These are phyloP conservation scores for Diutina ranongensis DNA, from an alignment of 1,139 yeast species.

Conservation along the genomic window DNA sequence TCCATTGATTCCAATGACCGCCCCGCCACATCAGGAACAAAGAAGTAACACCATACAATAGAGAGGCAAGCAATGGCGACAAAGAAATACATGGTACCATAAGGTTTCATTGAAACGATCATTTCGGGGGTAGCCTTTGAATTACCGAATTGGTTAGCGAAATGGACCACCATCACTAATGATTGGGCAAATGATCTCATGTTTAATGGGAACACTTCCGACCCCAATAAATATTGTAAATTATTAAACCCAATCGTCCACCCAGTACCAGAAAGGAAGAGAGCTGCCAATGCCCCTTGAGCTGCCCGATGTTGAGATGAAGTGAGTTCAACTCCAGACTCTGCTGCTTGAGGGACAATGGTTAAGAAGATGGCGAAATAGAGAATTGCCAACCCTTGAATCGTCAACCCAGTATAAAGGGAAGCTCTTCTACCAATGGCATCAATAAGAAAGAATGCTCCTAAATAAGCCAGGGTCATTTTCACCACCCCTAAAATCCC, in stretches of 20 bases:
- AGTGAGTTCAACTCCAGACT: slow-evolving; percentile 17
- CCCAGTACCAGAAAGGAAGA: slow-evolving; percentile 43
- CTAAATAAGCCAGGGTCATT: slow-evolving; percentile 29
- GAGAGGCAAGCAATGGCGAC: slow-evolving; percentile 31
- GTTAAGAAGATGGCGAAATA: slow-evolving; percentile 36
- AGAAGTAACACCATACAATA: slow-evolving; percentile 39
- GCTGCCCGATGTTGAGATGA: slow-evolving; percentile 27
- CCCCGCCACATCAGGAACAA: slow-evolving; percentile 43
- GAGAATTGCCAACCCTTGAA: slow-evolving; percentile 8
- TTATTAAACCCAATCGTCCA: slow-evolving; percentile 58
- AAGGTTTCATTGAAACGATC: slow-evolving; percentile 34
- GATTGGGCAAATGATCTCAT: slow-evolving; percentile 45
- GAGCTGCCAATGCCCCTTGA: slow-evolving; percentile 40
- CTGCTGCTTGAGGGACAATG: slow-evolving; percentile 34
- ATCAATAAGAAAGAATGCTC: slow-evolving; percentile 38
- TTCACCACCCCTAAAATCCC: slow-evolving; percentile 39
- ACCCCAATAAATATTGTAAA: slow-evolving; percentile 45
- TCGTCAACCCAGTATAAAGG: slow-evolving; percentile 27
- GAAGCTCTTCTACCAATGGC: slow-evolving; percentile 33
- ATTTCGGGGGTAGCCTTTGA: slow-evolving; percentile 46
- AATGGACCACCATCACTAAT: slow-evolving; percentile 45
- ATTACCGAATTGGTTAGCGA: slow-evolving; percentile 48
- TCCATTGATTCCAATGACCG: slow-evolving; percentile 47
- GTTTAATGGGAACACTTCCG: slow-evolving; percentile 48
- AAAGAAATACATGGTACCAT: slow-evolving; percentile 47